Conservation (phyloP, 1,139 yeast species). For the Lodderomyces orthopsilosis region DNA sequence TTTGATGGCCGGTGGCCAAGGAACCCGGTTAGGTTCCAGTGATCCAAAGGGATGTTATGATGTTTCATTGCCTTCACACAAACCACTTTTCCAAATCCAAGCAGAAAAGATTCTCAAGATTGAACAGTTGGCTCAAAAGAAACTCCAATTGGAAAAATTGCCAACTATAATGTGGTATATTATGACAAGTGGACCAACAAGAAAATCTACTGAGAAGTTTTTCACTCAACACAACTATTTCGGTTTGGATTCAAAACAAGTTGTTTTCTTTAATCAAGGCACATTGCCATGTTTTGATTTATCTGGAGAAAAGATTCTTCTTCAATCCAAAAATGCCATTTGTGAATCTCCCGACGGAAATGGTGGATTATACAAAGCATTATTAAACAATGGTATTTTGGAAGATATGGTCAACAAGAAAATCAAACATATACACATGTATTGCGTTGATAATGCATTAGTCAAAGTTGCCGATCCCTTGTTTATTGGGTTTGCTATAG, state of each 20-base stretch:
- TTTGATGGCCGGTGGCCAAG: constrained; percentile 98
- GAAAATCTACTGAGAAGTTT: constrained; percentile 69
- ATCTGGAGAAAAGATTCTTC: constrained; percentile 67
- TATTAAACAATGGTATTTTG: constrained; percentile 60
- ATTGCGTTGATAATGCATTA: constrained; percentile 91
- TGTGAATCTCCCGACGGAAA: constrained; percentile 97
- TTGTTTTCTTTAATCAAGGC: constrained; percentile 89
- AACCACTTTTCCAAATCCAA: constrained; percentile 87
- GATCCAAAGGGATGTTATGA: constrained; percentile 94
- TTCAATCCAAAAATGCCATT: constrained; percentile 53
- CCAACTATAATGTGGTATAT: constrained; percentile 76
- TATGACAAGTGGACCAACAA: constrained; percentile 94
- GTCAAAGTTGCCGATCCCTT: constrained; percentile 95
- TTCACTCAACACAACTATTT: constrained; percentile 63
- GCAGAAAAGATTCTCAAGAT: constrained; percentile 77
- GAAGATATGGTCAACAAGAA: constrained; percentile 68
- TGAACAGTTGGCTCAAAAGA: constrained; percentile 45
- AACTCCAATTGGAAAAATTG: constrained; percentile 18
- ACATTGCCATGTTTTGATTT: constrained; percentile 83
- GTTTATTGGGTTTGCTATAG: constrained; percentile 83
- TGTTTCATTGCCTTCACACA: constrained; percentile 78
- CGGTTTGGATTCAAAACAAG: constrained; percentile 60
- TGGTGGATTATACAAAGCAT: constrained; percentile 92
- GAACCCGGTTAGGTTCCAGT: constrained; percentile 86
- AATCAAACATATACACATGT: constrained; percentile 89